phyloP scores from a whole-genome alignment of 164 flowering plant species.

The Euptelea pleiosperma region DNA sequence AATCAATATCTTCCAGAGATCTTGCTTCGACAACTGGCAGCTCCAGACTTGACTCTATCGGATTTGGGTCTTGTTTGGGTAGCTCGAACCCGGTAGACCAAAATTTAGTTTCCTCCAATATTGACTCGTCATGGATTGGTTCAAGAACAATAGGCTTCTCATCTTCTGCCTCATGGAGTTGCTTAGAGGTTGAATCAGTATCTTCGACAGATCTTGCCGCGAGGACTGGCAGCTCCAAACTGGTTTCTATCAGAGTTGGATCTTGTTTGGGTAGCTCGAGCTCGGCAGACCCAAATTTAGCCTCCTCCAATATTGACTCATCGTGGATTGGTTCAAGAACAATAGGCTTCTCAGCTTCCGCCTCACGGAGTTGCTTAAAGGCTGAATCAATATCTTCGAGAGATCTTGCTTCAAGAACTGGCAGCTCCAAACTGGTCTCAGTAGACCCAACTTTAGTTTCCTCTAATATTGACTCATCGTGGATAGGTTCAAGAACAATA shows the following conservation, averaged over 20 bases:
- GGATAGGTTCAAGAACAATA: constrained; percentile 18
- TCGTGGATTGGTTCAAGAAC: constrained; percentile 21
- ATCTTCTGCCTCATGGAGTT: too few species aligned
- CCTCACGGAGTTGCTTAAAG: constrained; percentile 20
- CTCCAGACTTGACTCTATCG: constrained; percentile 3
- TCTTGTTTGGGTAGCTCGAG: neutral
- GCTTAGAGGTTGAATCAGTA: constrained; percentile 10
- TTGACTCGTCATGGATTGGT: constrained; percentile 1
- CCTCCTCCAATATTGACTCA: neutral
- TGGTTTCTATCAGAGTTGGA: too few species aligned
- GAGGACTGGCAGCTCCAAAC: too few species aligned
- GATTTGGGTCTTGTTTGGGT: neutral
- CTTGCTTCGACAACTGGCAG: constrained; percentile 13
- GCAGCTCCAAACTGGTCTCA: constrained; percentile 20
- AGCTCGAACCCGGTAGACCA: neutral
- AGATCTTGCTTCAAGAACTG: constrained; percentile 38
- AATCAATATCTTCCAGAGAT: constrained; percentile 15
- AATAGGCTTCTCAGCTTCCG: constrained; percentile 27
- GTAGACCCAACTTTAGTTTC: constrained; percentile 1
- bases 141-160: too few species aligned
- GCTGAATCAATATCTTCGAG: constrained; percentile 27
- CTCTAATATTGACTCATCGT: constrained; percentile 7
- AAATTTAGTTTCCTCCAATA: neutral
- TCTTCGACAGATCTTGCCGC: too few species aligned
- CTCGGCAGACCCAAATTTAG: constrained; percentile 2